Base-by-base conservation (phyloP, 1,139 yeast genomes). In the Starmera stellimalicola region DNA sequence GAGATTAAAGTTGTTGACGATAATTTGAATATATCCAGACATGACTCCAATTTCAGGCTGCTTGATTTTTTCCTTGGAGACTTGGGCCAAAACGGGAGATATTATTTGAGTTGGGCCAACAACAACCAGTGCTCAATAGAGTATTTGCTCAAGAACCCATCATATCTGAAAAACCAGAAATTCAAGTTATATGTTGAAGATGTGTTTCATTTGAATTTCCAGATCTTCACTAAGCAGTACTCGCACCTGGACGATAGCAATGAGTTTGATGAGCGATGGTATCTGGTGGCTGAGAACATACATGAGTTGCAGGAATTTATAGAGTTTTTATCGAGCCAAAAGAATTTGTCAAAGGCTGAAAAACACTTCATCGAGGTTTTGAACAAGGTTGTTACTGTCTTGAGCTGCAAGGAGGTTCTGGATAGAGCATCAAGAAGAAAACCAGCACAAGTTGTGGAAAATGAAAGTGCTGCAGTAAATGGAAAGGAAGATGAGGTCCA, bases 181-280 rank as follows among this genome's bases (percentile, higher is more conserved):
- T 70, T 70, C 51, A 68, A 65, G 35, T 45, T 70, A n/a, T 69
- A 66, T 37, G 73, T 68, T n/a, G 68, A 69, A 41, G 75, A 70
- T 49, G 62, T 66, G 1, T 58, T 64, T 33, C 50, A 54, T 18
- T 55, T 63, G 57, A 46, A 68, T 18, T 41, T 46, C 2, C 55
- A 55, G 6, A 46, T 58, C 1, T 50, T 27, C 14, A 18, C 60
- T 36, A 16, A 19, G 2, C 7, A 16, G 3, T 18, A 11, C 14
- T 35, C 23, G 4, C 14, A 6, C 3, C 20, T 9, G 5, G 10
- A 16, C 3, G 20, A 27, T 10, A 9, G 16, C 18, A 10, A 7
- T 32, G 18, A 34, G 32, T 14, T 24, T 16, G 37, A 38, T 22
- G 51, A 52, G 27, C 51, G 54, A 28, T 66, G 72, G 67, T 68